These are phyloP conservation scores for Tetracladium maxilliforme DNA, from an alignment of 2,329 filamentous ascomycete genomes.

Conservation along the genomic window DNA sequence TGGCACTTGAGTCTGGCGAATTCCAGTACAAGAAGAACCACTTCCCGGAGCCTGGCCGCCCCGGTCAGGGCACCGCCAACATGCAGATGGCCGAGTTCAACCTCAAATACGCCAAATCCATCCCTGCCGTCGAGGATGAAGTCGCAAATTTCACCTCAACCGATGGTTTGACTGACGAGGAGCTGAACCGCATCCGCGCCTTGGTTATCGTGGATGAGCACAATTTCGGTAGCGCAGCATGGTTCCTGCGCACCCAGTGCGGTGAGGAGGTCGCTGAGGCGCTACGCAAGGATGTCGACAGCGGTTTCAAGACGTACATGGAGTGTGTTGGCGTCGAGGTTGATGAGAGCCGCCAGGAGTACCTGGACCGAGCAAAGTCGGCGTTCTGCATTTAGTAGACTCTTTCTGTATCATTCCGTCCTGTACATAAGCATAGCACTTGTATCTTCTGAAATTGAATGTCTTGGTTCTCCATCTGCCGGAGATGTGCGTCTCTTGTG, in stretches of 20 bases:
- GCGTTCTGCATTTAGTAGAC: too few species aligned
- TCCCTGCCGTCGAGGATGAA: slow-evolving; percentile 22
- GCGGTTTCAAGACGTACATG: slow-evolving; percentile 8
- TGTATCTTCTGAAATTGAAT: too few species aligned
- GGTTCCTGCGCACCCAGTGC: slow-evolving; percentile 45
- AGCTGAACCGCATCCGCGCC: slow-evolving; percentile 26
- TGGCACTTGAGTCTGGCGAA: slow-evolving; percentile 43
- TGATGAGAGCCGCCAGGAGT: too few species aligned
- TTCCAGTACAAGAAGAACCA: slow-evolving; percentile 50
- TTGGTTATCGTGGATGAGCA: slow-evolving; percentile 32
- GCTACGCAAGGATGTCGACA: too few species aligned
- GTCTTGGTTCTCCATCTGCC: too few species aligned
- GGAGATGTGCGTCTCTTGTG: too few species aligned
- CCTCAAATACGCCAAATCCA: slow-evolving; percentile 32
- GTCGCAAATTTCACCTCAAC: slow-evolving; percentile 14
- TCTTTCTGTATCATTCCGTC: too few species aligned
- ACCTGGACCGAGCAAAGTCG: too few species aligned
- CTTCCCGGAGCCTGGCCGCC: slow-evolving; percentile 25
- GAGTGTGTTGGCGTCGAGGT: slow-evolving; percentile 1
- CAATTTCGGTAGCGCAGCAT: slow-evolving; percentile 42
- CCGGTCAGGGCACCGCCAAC: slow-evolving; percentile 49
- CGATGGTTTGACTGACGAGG: slow-evolving; percentile 15
- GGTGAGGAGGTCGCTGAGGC: slow-evolving; percentile 20
- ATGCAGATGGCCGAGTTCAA: slow-evolving; percentile 47
- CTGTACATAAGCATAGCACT: too few species aligned